Percentiles rank a stretch among this genome's conserved stretches.
phyloP scores from a whole-genome alignment of 352 stramenopile genomes.

The Phytophthora constricta region DNA sequence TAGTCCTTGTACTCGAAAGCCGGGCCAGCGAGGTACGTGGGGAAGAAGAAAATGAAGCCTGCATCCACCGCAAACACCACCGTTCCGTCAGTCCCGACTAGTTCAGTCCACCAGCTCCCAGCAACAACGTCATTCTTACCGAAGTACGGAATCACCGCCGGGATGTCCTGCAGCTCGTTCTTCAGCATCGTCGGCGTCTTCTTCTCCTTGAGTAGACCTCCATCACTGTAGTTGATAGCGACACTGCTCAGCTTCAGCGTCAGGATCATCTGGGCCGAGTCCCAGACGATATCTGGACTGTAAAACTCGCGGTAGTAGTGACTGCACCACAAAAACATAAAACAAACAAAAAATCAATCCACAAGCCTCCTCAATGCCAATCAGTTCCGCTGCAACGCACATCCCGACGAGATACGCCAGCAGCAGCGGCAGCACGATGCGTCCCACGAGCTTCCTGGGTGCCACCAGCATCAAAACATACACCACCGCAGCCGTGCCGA shows the following conservation, averaged over 20 bases:
- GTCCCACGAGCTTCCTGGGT: slow-evolving; percentile 72
- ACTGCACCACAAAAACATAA: slow-evolving; percentile 29
- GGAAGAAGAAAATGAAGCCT: slow-evolving; percentile 91
- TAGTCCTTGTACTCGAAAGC: slow-evolving; percentile 90
- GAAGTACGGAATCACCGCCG: slow-evolving; percentile 74
- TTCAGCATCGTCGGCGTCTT: slow-evolving; percentile 77
- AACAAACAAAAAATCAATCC: neutral
- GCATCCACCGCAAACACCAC: neutral
- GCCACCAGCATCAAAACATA: slow-evolving; percentile 76
- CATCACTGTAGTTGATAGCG: slow-evolving; percentile 87
- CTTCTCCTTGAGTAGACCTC: slow-evolving; percentile 69
- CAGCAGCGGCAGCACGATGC: slow-evolving; percentile 64
- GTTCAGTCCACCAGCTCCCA: neutral
- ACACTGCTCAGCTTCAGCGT: slow-evolving; percentile 85
- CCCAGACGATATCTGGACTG: slow-evolving; percentile 83
- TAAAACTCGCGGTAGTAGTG: slow-evolving; percentile 89
- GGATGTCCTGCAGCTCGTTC: slow-evolving; percentile 72
- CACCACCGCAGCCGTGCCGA: slow-evolving; percentile 61
- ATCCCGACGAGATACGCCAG: slow-evolving; percentile 73
- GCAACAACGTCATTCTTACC: slow-evolving; percentile 37
- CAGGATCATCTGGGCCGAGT: slow-evolving; percentile 88
- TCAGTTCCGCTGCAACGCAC: slow-evolving; percentile 34
- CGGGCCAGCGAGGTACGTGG: slow-evolving; percentile 84
- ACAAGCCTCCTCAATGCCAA: neutral
- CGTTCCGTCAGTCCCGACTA: neutral